Conservation (phyloP, 2,329 filamentous ascomycete species). For the Fusarium burgessii region DNA sequence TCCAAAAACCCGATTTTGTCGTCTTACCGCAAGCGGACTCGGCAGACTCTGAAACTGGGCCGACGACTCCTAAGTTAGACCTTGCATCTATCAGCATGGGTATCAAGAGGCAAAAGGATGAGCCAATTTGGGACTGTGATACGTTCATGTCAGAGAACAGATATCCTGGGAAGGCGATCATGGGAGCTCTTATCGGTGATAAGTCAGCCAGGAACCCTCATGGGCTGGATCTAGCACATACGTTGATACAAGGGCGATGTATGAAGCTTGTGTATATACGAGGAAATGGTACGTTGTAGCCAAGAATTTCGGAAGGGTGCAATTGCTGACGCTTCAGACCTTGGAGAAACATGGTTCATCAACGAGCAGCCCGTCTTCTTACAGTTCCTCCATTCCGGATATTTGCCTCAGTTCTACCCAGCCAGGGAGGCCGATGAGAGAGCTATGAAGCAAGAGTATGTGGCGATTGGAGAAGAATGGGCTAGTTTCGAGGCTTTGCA, state of each 20-base stretch:
- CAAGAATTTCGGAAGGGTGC: accelerated
- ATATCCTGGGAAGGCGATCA: conserved; percentile 13
- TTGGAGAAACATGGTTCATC: conserved; percentile 33
- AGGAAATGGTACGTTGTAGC: conserved; percentile 9
- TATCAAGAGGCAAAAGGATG: conserved; percentile 13
- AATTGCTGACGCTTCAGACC: conserved; percentile 1
- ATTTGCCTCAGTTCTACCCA: conserved; percentile 24
- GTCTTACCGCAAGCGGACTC: conserved; percentile 11
- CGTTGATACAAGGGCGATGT: not conserved
- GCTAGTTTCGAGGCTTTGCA: conserved; percentile 19
- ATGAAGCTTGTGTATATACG: conserved; percentile 23
- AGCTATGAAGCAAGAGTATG: conserved; percentile 21
- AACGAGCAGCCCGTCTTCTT: conserved; percentile 25
- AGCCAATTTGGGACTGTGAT: conserved; percentile 18
- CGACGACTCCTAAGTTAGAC: not conserved
- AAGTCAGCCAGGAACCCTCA: conserved; percentile 18
- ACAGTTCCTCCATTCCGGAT: conserved; percentile 29
- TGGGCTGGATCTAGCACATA: conserved; percentile 21
- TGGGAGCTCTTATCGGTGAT: conserved; percentile 22
- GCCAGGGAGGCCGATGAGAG: not conserved
- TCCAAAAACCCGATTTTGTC: conserved; percentile 19
- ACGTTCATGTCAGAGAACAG: not conserved
- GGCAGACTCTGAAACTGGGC: conserved; percentile 9
- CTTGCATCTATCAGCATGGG: not conserved
- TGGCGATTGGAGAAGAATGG: conserved; percentile 29